Base-by-base conservation (phyloP, 2,329 filamentous ascomycete genomes). In the Colletotrichum chlorophyti region DNA sequence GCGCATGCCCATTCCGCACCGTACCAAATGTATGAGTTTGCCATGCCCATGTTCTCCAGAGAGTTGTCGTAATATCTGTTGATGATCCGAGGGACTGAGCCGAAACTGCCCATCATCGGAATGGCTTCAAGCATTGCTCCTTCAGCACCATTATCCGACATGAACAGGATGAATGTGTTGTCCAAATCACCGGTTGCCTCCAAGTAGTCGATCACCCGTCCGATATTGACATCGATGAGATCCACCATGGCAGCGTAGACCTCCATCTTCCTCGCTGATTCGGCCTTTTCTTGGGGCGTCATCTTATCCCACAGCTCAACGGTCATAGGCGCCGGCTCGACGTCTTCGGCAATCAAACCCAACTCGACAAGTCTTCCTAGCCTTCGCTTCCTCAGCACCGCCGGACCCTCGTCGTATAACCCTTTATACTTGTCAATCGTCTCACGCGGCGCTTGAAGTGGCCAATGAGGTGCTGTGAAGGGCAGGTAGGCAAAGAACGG, bases 171-270 rank as follows among this genome's bases (percentile, higher is more conserved):
- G 57, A 82, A 78, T 5, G 80, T 83, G 59, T 82, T 80, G 59
- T 83, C 80, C 4, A 81, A 71, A 63, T 83, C 79, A 38, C 74
- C 77, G 6, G 75, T 80, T n/a, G 72, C 66, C 51, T 79, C 72
- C 2, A 84, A 74, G 52, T 83, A 79, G 35, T 80, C 68, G 31
- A 83, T 70, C 4, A 84, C 79, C 43, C 79, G 79, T 32, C 82
- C 82, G 12, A 85, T 76, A 46, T 82, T 79, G 35, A 69, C 65
- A 54, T 85, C 82, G 52, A 84, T 83, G 47, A 76, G 75, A 54
- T 85, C 81, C 10, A 85, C 81, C 81, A 86, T 85, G 1, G 74
- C 83, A 0, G 83, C 82, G 53, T 80, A 85, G 9, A 81, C 76
- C 61, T 85, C 71, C 72, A 74, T 74, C 29, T 66, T 65, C 12